Conservation (phyloP, 2,329 filamentous ascomycete species). For the Colletotrichum endophyticum region DNA sequence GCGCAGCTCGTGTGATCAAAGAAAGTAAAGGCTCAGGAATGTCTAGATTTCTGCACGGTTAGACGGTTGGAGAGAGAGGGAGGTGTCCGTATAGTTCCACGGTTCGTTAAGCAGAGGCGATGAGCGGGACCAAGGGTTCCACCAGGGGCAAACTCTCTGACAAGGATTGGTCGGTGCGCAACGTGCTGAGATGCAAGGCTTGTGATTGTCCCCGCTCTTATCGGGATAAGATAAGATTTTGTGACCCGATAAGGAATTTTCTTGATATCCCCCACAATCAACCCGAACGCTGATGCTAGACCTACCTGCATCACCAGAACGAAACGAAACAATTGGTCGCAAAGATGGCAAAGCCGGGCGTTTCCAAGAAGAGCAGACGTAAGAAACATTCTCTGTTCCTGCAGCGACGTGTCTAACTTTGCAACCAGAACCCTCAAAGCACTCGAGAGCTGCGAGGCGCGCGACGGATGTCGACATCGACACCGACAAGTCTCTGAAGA, state of each 20-base stretch:
- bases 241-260: constrained; percentile 22
- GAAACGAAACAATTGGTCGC: neutral
- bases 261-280: constrained; percentile 9
- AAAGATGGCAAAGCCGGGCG: constrained; percentile 22
- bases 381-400: neutral
- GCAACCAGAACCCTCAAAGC: constrained; percentile 62
- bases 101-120: neutral
- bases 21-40: neutral
- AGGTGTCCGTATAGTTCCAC: neutral
- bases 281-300: neutral
- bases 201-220: constrained; percentile 5
- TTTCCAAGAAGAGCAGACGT: constrained; percentile 35
- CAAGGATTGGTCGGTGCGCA: constrained; percentile 11
- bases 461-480: constrained; percentile 73
- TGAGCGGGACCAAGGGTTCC: constrained; percentile 15
- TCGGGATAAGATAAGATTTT: constrained; percentile 12
- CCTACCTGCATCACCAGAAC: neutral
- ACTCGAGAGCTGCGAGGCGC: constrained; percentile 77
- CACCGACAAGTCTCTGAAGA: constrained; percentile 74
- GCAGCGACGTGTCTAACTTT: constrained; percentile 5
- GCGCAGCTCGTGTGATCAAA: constrained; percentile 6
- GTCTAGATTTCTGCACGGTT: constrained; percentile 7
- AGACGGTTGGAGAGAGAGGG: neutral
- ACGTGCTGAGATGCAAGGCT: neutral
- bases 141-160: constrained; percentile 4